Evolutionary conservation across 179 eudicot species (phyloP).

Genomic region (Sideroxylon spinosum): DNA sequence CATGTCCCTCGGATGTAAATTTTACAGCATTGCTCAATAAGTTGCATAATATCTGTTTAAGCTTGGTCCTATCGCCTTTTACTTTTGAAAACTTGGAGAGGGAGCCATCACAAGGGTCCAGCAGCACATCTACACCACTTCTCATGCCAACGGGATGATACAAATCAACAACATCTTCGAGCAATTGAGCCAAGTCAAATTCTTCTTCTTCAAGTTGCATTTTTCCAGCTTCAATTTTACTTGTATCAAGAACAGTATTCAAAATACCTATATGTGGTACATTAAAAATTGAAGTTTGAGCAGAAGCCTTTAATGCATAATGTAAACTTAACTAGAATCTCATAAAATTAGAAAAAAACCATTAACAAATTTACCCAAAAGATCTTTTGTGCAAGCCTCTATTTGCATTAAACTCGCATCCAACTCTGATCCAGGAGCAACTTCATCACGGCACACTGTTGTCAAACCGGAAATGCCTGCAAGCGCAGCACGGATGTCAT

Average conservation of each 20-base stretch:
- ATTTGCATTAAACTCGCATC: constrained; percentile 46
- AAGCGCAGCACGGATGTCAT: constrained; percentile 66
- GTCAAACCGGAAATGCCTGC: constrained; percentile 59
- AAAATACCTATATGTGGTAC: constrained; percentile 39
- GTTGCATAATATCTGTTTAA: constrained; percentile 71
- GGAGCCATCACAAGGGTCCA: constrained; percentile 71
- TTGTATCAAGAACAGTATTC: constrained; percentile 66
- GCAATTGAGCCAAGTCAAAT: constrained; percentile 51
- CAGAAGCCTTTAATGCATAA: not conserved
- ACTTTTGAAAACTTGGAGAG: constrained; percentile 37
- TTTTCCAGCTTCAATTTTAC: constrained; percentile 84
- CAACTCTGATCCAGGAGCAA: constrained; percentile 46
- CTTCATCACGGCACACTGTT: constrained; percentile 30
- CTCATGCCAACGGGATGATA: constrained; percentile 57
- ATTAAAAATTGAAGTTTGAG: not conserved
- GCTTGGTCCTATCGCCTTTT: constrained; percentile 66
- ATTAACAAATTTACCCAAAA: constrained; percentile 42
- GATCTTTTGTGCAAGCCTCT: constrained; percentile 45
- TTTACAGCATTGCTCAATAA: constrained; percentile 79
- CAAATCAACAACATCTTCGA: constrained; percentile 70
- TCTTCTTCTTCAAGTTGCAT: constrained; percentile 59
- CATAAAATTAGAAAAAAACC: not conserved
- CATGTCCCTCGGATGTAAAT: constrained; percentile 72
- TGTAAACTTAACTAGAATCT: not conserved
- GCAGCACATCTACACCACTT: constrained; percentile 69